Evolutionary conservation across 2,329 filamentous ascomycete species (phyloP).

Genomic region (Pseudopyrenochaeta lycopersici): DNA sequence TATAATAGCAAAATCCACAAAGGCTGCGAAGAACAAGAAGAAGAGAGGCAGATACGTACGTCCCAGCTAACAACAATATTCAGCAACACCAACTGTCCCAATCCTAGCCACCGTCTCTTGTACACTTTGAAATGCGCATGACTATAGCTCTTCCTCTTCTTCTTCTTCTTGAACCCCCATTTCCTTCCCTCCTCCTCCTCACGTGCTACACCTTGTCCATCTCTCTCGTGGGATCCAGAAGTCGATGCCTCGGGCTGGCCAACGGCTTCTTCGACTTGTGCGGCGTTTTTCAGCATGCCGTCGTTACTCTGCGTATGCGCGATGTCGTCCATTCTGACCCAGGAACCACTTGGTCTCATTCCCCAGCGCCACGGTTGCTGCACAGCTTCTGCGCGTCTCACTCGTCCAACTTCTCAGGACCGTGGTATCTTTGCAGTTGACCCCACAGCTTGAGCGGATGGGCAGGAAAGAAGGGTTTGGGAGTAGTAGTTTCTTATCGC

Average conservation of each 20-base stretch:
- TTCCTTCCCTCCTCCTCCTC: conserved; percentile 1
- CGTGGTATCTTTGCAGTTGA: neutral
- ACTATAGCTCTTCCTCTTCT: conserved; percentile 33
- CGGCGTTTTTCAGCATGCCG: conserved; percentile 21
- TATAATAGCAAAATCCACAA: too few species aligned
- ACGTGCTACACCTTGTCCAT: neutral
- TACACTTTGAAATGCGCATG: conserved; percentile 66
- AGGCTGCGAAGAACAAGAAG: neutral
- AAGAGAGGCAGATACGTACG: conserved; percentile 66
- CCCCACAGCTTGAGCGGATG: neutral
- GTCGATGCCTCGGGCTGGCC: conserved; percentile 3
- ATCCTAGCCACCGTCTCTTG: conserved; percentile 87
- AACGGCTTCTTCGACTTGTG: conserved; percentile 5
- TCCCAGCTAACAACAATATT: conserved; percentile 97
- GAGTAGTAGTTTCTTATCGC: neutral
- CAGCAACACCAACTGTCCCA: conserved; percentile 82
- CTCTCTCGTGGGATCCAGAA: conserved; percentile 6
- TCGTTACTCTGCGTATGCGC: conserved; percentile 17
- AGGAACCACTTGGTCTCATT: conserved; percentile 10
- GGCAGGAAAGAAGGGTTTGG: neutral
- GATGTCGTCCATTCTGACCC: conserved; percentile 33
- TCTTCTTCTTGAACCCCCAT: conserved; percentile 5
- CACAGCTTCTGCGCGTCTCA: too few species aligned
- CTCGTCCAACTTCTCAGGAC: too few species aligned
- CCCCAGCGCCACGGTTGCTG: neutral